Base-by-base conservation (phyloP, 495 filamentous ascomycete species). In the Neurospora intermedia region DNA sequence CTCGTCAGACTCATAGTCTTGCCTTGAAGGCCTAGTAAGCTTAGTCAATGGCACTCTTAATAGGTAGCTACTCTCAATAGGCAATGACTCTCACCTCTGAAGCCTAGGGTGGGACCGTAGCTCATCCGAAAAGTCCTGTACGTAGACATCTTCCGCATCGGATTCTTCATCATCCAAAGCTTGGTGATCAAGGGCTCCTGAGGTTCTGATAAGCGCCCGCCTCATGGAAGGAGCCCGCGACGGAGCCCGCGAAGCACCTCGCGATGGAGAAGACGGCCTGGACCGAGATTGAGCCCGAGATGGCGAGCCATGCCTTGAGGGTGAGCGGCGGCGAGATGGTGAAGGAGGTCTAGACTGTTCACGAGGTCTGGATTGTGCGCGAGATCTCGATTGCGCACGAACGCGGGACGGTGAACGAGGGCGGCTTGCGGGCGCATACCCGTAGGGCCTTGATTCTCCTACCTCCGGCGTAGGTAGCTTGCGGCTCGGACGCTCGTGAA, bases 1-100 rank as follows among this genome's bases (percentile, higher is more conserved):
- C 39, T 54, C 74, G 41, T 85, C 82, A 13, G 81, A 83, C 16
- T 84, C 80, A 69, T 85, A 82, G 69, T 83, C 79, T 45, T 78
- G 81, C 70, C 75, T 81, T 15, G 78, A 75, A 13, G 75, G 77
- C 69, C 80, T 81, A 35, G 16, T 27, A 35, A 6, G 8, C 70
- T 81, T 74, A 83, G 80, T 35, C 48, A 40, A 69, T 10, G 31
- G 8, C 43, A 39, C 27, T 27, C 23, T 31, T 10, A 11, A 20
- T 9, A 43, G 11, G 31, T 70, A 15, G 43, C 40, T 20, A 66
- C 42, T 45, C 43, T 11, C 35, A 75, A 20, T 18, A 40, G n/a
- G 15, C 1, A 43, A 72, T 59, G 4, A 42, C 35, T 13, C 41
- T 41, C 81, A 85, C 84, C 82, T 81, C 74, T 80, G 82, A 59